Evolutionary conservation across 2,329 filamentous ascomycete genomes (phyloP), one percentile per base, ranked within the genome.

Genomic region (Nemania abortiva): DNA sequence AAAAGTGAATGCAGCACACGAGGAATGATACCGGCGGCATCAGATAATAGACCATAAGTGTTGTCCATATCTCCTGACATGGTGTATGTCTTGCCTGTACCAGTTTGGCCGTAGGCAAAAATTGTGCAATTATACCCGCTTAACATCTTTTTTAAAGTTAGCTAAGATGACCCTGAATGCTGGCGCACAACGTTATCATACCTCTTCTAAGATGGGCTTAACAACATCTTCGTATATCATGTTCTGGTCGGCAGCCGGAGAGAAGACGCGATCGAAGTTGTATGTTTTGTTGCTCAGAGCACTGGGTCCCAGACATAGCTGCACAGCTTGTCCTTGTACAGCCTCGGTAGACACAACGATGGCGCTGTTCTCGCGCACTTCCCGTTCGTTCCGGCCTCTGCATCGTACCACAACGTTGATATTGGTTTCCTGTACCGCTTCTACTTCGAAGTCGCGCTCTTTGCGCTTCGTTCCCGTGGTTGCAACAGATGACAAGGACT

Each of bases 41-140:
- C 96, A 1, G 95, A 95, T 15, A 97, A 86, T 68, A 97, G 90
- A 1, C 95, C 94, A 45, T 94, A 82, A 0, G 90, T 93, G 75
- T 98, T 93, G 15, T 88, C 93, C 89, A 99, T 98, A 80, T 99
- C 95, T 64, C 96, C 96, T 0, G 95, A 97, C 96, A 99, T 99
- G 27, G 96, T 99, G 81, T 99, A 99, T 15, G 96, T 99, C 81
- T 99, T 99, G 75, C 96, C 96, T 0, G 96, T 99, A 53, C 96
- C 96, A 0, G 96, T 99, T 80, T 99, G 96, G 29, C 96, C 96
- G 79, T 99, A 99, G 39, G 96, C 96, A 76, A 99, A 99, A 69
- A 99, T 97, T 5, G 96, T 99, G 82, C 96, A 99, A 80, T 99
- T 99, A 83, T 93, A 98, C 61, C 96, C 96, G 27, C 90, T 88